Conservation (phyloP, 495 filamentous ascomycete species). For the Rhypophila decipiens region DNA sequence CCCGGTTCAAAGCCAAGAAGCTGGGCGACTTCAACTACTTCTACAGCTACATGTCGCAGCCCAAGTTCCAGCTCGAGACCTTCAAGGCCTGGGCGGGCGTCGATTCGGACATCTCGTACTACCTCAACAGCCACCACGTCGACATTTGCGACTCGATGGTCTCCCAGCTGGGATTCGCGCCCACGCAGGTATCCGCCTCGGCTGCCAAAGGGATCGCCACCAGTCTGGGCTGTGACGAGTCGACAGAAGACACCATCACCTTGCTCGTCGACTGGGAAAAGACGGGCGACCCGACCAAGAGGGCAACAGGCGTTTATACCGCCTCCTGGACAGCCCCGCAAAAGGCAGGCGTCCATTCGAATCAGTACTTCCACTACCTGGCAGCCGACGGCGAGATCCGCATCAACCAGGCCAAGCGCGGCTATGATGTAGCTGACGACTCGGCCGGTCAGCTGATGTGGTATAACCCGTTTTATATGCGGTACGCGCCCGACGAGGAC, state of each 20-base stretch:
- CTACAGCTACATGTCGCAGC: conserved; percentile 95
- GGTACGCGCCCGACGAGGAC: conserved; percentile 89
- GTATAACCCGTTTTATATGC: conserved; percentile 97
- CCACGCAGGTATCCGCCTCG: conserved; percentile 70
- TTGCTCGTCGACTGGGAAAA: conserved; percentile 82
- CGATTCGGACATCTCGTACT: conserved; percentile 90
- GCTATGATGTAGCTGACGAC: conserved; percentile 90
- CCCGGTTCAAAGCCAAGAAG: conserved; percentile 61
- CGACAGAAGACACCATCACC: conserved; percentile 90
- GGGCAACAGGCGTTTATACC: conserved; percentile 87
- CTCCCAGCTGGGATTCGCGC: conserved; percentile 57
- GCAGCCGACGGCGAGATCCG: conserved; percentile 76
- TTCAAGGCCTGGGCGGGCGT: conserved; percentile 94
- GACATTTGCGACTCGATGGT: conserved; percentile 91
- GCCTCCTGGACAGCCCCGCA: conserved; percentile 93
- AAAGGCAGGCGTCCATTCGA: conserved; percentile 84
- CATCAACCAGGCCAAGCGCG: conserved; percentile 88
- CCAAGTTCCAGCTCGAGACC: conserved; percentile 85
- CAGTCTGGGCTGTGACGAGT: conserved; percentile 68
- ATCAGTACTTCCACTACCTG: conserved; percentile 96
- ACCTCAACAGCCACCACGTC: conserved; percentile 89
- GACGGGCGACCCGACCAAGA: conserved; percentile 55
- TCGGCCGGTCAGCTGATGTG: conserved; percentile 60
- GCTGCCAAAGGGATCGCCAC: conserved; percentile 63
- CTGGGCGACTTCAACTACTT: conserved; percentile 97